These are phyloP conservation scores for Musa schizocarpa DNA, from an alignment of 176 grass and related monocot genomes.

Conservation along the genomic window DNA sequence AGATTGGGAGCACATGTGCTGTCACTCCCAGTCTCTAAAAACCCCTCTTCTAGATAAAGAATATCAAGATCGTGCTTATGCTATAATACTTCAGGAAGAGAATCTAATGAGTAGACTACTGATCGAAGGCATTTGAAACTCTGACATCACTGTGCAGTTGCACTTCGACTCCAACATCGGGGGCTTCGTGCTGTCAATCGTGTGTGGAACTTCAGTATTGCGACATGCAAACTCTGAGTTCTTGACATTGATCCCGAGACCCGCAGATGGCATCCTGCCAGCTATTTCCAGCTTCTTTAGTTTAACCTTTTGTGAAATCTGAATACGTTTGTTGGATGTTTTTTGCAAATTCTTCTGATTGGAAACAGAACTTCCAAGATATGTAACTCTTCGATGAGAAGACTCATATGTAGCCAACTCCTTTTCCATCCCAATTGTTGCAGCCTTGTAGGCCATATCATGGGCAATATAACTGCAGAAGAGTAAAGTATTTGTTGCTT, in stretches of 20 bases:
- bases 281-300: not conserved
- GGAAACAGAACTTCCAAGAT: constrained; percentile 10
- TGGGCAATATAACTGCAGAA: constrained; percentile 15
- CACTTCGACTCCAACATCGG: constrained; percentile 6
- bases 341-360: not conserved
- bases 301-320: not conserved
- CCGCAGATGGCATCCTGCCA: not conserved
- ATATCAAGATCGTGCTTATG: not conserved
- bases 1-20: not conserved
- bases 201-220: not conserved
- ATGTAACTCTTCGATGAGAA: not conserved
- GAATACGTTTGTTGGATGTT: not conserved
- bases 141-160: constrained; percentile 15
- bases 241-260: not conserved
- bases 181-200: not conserved
- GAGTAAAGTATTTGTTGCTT: constrained; percentile 4
- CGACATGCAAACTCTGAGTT: not conserved
- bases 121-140: not conserved
- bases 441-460: constrained; percentile 9
- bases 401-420: not conserved
- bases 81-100: not conserved
- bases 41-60: not conserved
- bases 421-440: constrained; percentile 14
- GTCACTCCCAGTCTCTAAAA: not conserved
- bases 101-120: not conserved